Percentiles rank a stretch among this genome's conserved stretches.
phyloP scores from a whole-genome alignment of 2,329 filamentous ascomycete species.

The Penicillium janthinellum region DNA sequence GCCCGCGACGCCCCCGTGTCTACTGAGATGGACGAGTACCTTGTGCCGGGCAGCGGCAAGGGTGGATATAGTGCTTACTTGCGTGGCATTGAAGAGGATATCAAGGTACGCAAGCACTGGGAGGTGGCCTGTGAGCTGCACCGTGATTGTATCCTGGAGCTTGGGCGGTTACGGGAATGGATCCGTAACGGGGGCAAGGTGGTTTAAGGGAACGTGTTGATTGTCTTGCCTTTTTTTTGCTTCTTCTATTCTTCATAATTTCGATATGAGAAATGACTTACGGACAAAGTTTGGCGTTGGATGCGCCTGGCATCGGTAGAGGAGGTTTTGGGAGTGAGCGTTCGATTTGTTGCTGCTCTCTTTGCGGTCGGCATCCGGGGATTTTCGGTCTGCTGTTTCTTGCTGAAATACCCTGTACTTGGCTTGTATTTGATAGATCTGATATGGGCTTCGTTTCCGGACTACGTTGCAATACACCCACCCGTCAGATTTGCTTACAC shows the following conservation, averaged over 20 bases:
- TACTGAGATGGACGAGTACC: conserved; percentile 32
- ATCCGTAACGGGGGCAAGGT: conserved; percentile 38
- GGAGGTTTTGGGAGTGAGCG: neutral
- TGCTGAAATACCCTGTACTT: conserved; percentile 11
- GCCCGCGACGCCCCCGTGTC: conserved; percentile 16
- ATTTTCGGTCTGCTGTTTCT: neutral
- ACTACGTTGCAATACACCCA: too few relatives aligned
- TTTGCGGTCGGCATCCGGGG: conserved; percentile 6
- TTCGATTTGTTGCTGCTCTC: neutral
- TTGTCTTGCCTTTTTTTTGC: too few relatives aligned
- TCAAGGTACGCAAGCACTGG: conserved; percentile 50
- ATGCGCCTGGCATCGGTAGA: conserved; percentile 2
- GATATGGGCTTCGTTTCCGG: neutral
- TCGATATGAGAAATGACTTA: neutral
- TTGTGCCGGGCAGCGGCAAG: conserved; percentile 35
- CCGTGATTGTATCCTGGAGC: conserved; percentile 43
- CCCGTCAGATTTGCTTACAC: neutral
- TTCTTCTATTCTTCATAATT: neutral
- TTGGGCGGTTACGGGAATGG: conserved; percentile 45
- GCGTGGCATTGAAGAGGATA: conserved; percentile 49
- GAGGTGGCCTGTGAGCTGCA: conserved; percentile 51
- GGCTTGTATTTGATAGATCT: conserved; percentile 4
- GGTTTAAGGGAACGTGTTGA: conserved; percentile 9
- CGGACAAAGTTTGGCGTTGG: neutral
- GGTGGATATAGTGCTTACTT: conserved; percentile 50